Percentiles rank a stretch among this genome's conserved stretches.
Conservation (phyloP, 148 eudicot genomes). For the Suaeda aralocaspica region DNA sequence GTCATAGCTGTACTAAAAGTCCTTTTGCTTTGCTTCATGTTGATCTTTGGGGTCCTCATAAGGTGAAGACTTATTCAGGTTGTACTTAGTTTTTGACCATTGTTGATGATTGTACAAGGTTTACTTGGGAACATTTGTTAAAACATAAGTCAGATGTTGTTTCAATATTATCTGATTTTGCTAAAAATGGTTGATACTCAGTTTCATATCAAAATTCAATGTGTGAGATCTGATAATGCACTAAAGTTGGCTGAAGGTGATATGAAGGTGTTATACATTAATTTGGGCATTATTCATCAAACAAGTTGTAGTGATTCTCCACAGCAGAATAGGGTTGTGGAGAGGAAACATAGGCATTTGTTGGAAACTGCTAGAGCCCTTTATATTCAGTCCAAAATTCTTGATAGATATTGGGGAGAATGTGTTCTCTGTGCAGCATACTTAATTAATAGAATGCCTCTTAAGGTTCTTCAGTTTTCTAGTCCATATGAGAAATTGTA, state of each 20-base stretch:
- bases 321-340: slow-evolving; percentile 2
- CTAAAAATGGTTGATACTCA: background rate
- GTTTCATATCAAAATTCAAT: background rate
- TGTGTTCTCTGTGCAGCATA: slow-evolving; percentile 1
- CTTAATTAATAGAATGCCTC: background rate
- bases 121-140: slow-evolving; percentile 1
- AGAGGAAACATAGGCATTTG: slow-evolving; percentile 9
- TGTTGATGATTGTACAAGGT: slow-evolving; percentile 8
- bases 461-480: background rate
- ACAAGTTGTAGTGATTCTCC: slow-evolving; percentile 8
- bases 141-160: background rate
- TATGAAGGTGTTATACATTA: background rate
- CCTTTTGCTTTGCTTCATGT: background rate
- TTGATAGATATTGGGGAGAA: background rate
- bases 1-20: background rate
- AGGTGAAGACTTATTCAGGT: background rate
- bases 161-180: background rate
- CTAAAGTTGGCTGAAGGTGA: background rate
- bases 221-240: background rate
- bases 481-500: background rate
- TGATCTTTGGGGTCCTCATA: too few species aligned
- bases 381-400: background rate
- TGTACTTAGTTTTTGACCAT: background rate
- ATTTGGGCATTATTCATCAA: background rate
- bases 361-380: background rate